Conservation (phyloP, 106 monocot genomes). For the Allium fistulosum region DNA sequence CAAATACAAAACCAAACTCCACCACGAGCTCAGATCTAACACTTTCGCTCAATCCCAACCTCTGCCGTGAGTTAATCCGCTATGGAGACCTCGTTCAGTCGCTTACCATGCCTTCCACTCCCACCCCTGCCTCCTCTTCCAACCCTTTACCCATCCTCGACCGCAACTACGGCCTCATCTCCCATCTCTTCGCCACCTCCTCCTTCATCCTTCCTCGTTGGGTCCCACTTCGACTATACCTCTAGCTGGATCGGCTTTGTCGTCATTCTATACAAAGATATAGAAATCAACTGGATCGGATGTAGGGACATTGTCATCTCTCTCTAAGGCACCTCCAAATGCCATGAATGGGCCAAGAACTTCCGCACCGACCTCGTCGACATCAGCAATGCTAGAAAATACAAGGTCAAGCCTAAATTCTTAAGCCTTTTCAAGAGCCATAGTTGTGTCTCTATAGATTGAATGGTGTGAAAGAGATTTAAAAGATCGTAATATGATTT, state of each 20-base stretch:
- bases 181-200: conserved; percentile 67
- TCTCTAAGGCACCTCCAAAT: conserved; percentile 66
- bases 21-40: conserved; percentile 56
- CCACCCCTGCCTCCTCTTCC: conserved; percentile 6
- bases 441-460: too few relatives aligned
- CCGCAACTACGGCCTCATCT: conserved; percentile 38
- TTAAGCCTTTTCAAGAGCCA: conserved; percentile 65
- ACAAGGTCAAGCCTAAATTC: conserved; percentile 57
- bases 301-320: conserved; percentile 65
- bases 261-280: conserved; percentile 44
- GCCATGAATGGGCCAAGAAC: conserved; percentile 75
- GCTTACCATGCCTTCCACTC: conserved; percentile 55
- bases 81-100: conserved; percentile 73
- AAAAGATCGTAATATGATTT: too few relatives aligned
- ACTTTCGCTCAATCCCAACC: conserved; percentile 64
- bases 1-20: conserved; percentile 37
- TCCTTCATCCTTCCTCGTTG: conserved; percentile 46
- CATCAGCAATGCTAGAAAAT: neutral
- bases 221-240: conserved; percentile 18
- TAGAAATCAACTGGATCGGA: conserved; percentile 49
- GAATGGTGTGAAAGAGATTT: too few relatives aligned
- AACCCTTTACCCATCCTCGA: conserved; percentile 29
- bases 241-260: conserved; percentile 69
- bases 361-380: conserved; percentile 36
- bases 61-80: conserved; percentile 82